phyloP scores from a whole-genome alignment of 23 red algal genomes.

The Gracilaria caudata region DNA sequence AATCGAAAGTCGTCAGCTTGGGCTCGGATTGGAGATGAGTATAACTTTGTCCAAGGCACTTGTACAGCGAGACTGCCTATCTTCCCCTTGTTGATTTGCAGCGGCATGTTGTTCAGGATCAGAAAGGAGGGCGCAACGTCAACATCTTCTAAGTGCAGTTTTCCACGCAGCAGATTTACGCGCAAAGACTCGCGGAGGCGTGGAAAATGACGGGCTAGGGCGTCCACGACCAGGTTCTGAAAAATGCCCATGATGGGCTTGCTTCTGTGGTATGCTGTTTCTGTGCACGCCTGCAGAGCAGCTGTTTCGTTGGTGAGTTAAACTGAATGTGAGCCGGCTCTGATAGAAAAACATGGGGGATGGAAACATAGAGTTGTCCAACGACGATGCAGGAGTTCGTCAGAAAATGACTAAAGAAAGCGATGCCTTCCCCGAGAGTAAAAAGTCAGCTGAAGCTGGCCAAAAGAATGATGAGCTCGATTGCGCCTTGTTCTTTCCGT shows the following conservation, averaged over 20 bases:
- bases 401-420: not conserved
- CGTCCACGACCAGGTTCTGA: constrained; percentile 48
- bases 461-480: not conserved
- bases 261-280: not conserved
- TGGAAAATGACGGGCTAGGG: constrained; percentile 36
- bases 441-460: not conserved
- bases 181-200: constrained; percentile 42
- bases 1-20: constrained; percentile 30
- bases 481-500: not conserved
- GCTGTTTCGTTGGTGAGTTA: too few species aligned
- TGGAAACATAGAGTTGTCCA: not conserved
- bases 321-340: not conserved
- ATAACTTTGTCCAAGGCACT: constrained; percentile 47
- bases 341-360: not conserved
- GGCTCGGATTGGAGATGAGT: constrained; percentile 35
- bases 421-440: not conserved
- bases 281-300: too few species aligned
- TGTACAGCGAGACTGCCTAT: constrained; percentile 41
- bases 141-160: constrained; percentile 42
- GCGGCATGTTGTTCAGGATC: constrained; percentile 6
- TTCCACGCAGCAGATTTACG: constrained; percentile 44
- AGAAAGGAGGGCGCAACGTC: constrained; percentile 28
- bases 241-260: constrained; percentile 44
- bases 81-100: constrained; percentile 21
- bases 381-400: not conserved